Evolutionary conservation across 768 basidiomycete species (phyloP), one percentile per base, ranked within the genome.

Genomic region (Suillus subluteus): DNA sequence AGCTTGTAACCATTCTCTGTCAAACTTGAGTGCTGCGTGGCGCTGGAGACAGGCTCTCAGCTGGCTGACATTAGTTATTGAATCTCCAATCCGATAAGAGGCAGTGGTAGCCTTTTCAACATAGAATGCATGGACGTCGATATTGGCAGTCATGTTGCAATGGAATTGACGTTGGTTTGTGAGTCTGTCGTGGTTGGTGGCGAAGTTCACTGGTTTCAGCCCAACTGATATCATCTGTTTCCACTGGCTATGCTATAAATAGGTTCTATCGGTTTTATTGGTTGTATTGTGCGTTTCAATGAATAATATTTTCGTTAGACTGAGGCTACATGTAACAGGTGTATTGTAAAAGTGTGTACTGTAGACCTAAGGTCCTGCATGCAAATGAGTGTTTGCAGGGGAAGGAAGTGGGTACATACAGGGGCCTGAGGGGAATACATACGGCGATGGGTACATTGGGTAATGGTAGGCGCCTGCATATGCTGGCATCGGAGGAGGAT

Each of bases 401-500:
- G 52, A 54, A 30, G 52, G 52, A 54, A 30, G 26, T 26, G 23
- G 52, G 15, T 54, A 54, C 52, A 54, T 54, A 30, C 23, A 8
- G 52, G 26, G 52, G 26, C 52, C 52, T 16, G 15, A 16, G 52
- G 23, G 48, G 48, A 50, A 50, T 23, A 50, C 26, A 52, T 52
- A 52, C 15, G 50, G 50, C 13, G 13, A 12, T 52, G 50, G 50
- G 50, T 30, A 54, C 26, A 54, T 30, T 54, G 52, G 26, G 26
- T 26, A 5, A 54, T 54, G 52, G 15, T 30, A 30, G 52, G 52
- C 3, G 15, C 48, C 23, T 50, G 48, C 48, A 50, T 50, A 50
- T 50, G 48, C 48, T 50, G 48, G 48, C 48, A 54, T 54, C 3
- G 52, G 52, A 50, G 48, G 48, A 50, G 5, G 52, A 30, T 54